These are phyloP conservation scores for Penicillium coffeae DNA, from an alignment of 495 filamentous ascomycete genomes.

Conservation along the genomic window DNA sequence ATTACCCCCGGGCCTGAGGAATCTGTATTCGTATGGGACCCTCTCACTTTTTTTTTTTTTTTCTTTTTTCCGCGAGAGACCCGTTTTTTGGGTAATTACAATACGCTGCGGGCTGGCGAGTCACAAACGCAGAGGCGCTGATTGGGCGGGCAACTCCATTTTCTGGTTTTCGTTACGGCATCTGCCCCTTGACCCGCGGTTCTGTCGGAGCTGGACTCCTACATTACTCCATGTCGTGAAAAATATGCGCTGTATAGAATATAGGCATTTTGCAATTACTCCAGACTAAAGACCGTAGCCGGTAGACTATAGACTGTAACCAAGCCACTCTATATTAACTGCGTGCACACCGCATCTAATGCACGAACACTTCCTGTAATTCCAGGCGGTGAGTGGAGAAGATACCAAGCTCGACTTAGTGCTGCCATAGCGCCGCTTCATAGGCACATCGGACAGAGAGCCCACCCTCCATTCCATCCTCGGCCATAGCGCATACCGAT, in stretches of 20 bases:
- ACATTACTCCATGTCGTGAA: no score
- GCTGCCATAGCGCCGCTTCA: no score
- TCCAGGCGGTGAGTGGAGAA: constrained; percentile 20
- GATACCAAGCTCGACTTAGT: constrained; percentile 5
- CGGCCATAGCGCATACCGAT: constrained; percentile 22
- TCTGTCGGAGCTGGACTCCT: constrained; percentile 1
- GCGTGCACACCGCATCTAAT: no score
- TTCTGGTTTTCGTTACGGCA: constrained; percentile 9
- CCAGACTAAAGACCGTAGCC: not conserved
- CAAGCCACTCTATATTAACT: no score
- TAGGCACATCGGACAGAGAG: no score
- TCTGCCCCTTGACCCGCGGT: not conserved
- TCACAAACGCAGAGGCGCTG: constrained; percentile 4
- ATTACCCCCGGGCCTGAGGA: constrained; percentile 24
- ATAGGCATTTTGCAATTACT: constrained; percentile 2
- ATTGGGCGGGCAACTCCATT: constrained; percentile 5
- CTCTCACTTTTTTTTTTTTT: constrained; percentile 17
- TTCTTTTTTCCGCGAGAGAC: constrained; percentile 9
- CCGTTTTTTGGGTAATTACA: not conserved
- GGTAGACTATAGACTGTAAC: no score
- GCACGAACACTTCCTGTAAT: constrained; percentile 1
- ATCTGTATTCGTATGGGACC: constrained; percentile 15
- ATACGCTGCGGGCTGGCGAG: constrained; percentile 1
- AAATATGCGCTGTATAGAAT: no score
- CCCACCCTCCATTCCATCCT: constrained; percentile 23